These are phyloP conservation scores for Venturiaceae sp. DNA, from an alignment of 2,329 filamentous ascomycete species.

Conservation along the genomic window DNA sequence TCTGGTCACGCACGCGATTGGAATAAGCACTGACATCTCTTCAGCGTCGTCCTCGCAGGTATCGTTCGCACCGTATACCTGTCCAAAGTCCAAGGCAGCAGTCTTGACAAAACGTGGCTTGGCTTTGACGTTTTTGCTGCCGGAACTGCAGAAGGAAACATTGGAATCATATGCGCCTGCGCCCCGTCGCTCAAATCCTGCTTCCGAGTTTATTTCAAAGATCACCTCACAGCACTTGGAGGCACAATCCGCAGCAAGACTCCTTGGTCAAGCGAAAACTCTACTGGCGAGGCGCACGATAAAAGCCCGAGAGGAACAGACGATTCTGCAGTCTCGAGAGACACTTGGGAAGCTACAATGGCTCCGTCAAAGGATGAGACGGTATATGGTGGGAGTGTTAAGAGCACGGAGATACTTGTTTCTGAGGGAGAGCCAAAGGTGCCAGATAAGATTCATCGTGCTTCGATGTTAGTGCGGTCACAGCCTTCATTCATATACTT, in stretches of 20 bases:
- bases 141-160: slow-evolving; percentile 5
- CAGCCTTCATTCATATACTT: background rate
- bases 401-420: background rate
- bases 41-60: slow-evolving; percentile 20
- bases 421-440: background rate
- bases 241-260: too few species aligned
- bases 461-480: background rate
- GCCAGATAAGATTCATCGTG: background rate
- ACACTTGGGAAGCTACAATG: background rate
- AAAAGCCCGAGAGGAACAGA: background rate
- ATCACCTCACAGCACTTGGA: background rate
- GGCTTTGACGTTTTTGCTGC: slow-evolving; percentile 4
- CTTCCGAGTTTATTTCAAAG: background rate
- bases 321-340: background rate
- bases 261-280: too few species aligned
- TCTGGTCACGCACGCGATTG: background rate
- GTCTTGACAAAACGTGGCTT: slow-evolving; percentile 3
- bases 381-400: background rate
- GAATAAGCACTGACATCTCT: background rate
- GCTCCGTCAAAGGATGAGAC: background rate
- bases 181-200: slow-evolving; percentile 8
- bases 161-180: slow-evolving; percentile 9
- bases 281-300: background rate
- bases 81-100: background rate
- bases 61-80: slow-evolving; percentile 21